A percentile compares a stretch with the other conserved stretches of the same genome.
These are phyloP conservation scores for Cochlearia excelsa DNA, from an alignment of 345 rosid genomes.

Conservation along the genomic window DNA sequence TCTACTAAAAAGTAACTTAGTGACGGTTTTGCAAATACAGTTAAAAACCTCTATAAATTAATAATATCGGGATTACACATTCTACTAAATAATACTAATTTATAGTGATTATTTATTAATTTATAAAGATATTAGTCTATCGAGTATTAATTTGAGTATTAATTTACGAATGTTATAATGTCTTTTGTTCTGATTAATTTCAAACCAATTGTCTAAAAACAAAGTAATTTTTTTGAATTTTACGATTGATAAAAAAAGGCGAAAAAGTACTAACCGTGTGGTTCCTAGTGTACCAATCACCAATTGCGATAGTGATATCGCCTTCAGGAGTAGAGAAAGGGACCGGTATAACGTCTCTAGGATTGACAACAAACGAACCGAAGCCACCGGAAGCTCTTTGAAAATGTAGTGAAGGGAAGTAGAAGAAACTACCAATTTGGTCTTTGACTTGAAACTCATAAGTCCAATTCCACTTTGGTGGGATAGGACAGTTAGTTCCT, in stretches of 20 bases:
- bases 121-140: too few relatives aligned
- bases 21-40: too few relatives aligned
- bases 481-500: constrained; percentile 97
- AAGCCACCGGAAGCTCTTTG: constrained; percentile 95
- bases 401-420: constrained; percentile 95
- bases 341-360: constrained; percentile 67
- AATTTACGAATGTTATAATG: too few relatives aligned
- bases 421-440: constrained; percentile 96
- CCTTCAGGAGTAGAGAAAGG: constrained; percentile 82
- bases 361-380: constrained; percentile 80
- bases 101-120: too few relatives aligned
- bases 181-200: too few relatives aligned
- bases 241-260: not conserved
- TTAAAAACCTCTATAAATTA: too few relatives aligned
- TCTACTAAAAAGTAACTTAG: too few relatives aligned
- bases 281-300: constrained; percentile 94
- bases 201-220: too few relatives aligned
- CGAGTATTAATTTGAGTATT: too few relatives aligned
- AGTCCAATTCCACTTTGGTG: constrained; percentile 99
- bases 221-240: not conserved
- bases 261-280: constrained; percentile 68
- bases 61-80: too few relatives aligned
- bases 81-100: too few relatives aligned
- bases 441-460: constrained; percentile 99
- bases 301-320: constrained; percentile 72